A percentile compares a stretch with the other conserved stretches of the same genome.
These are phyloP conservation scores for Yamadazyma sp. DNA, from an alignment of 805 yeast species.

Conservation along the genomic window DNA sequence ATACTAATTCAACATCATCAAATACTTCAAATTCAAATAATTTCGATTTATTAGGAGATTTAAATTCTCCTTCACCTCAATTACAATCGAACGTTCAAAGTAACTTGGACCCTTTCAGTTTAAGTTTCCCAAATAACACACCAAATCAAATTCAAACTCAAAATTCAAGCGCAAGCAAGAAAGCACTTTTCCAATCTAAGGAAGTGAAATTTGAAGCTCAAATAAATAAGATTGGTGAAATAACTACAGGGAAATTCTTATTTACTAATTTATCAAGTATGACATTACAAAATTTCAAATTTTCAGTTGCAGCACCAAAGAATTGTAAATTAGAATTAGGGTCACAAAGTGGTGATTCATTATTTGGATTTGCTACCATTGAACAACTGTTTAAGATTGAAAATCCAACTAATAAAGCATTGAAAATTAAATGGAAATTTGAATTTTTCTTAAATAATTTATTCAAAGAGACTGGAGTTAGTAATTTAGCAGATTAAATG, in stretches of 20 bases:
- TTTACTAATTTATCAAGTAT: conserved; percentile 50
- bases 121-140: conserved; percentile 37
- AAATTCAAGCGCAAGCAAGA: not conserved
- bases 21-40: not conserved
- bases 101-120: conserved; percentile 40
- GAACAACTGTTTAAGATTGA: conserved; percentile 48
- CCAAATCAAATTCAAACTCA: conserved; percentile 22
- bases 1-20: conserved; percentile 1
- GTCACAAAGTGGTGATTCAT: conserved; percentile 56
- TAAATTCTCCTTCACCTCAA: conserved; percentile 41
- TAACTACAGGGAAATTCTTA: conserved; percentile 41
- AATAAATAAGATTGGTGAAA: conserved; percentile 28
- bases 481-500: conserved; percentile 11
- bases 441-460: conserved; percentile 51
- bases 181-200: conserved; percentile 41
- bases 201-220: conserved; percentile 50
- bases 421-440: conserved; percentile 76
- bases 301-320: conserved; percentile 72
- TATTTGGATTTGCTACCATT: conserved; percentile 48
- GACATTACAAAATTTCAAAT: conserved; percentile 49
- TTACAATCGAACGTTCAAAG: conserved; percentile 23
- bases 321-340: conserved; percentile 52
- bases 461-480: conserved; percentile 58
- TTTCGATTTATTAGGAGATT: conserved; percentile 33
- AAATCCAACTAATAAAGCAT: conserved; percentile 29